phyloP scores from a whole-genome alignment of 73 alveolate species.

The Tetrahymena malaccensis region DNA sequence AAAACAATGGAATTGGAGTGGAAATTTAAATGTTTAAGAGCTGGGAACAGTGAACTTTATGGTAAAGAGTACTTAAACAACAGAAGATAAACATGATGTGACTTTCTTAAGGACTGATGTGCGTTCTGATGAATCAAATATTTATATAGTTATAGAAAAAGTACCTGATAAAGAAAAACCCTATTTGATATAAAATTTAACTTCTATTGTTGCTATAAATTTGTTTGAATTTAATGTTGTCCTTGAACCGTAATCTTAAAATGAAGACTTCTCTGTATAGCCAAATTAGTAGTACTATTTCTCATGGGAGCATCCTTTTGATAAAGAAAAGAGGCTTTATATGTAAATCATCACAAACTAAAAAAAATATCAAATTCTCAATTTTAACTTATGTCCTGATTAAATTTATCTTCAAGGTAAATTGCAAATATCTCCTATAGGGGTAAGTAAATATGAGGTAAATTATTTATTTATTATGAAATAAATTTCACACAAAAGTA shows the following conservation, averaged over 20 bases:
- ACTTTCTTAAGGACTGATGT: slow-evolving; percentile 8
- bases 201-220: not conserved
- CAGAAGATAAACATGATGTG: not conserved
- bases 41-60: not conserved
- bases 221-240: not conserved
- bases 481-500: too few species aligned
- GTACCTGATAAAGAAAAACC: not conserved
- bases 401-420: not conserved
- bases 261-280: not conserved
- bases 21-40: slow-evolving; percentile 2
- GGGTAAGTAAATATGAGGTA: not conserved
- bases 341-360: not conserved
- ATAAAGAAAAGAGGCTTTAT: not conserved
- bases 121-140: slow-evolving; percentile 17
- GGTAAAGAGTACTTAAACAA: not conserved
- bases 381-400: not conserved
- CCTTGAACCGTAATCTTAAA: not conserved
- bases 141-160: not conserved
- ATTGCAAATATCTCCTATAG: not conserved
- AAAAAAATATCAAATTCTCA: not conserved
- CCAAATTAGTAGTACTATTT: not conserved
- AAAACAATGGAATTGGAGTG: not conserved
- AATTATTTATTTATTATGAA: not conserved
- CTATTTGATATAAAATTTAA: not conserved
- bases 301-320: slow-evolving; percentile 27